These are phyloP conservation scores for Elaeis oleifera DNA, from an alignment of 202 grass and related monocot species.

Conservation along the genomic window DNA sequence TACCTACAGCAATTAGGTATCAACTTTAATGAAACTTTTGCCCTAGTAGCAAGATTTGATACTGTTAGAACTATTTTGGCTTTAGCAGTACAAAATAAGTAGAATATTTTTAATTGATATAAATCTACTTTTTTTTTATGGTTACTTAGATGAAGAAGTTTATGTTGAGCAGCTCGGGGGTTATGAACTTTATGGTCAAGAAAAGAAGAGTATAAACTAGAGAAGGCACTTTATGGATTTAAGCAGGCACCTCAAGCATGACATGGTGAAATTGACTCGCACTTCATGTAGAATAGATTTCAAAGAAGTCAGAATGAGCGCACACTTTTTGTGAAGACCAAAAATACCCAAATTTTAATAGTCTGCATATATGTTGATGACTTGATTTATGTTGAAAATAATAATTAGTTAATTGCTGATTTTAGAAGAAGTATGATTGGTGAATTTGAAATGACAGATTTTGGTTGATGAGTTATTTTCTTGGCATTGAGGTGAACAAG, in stretches of 20 bases:
- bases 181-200: neutral
- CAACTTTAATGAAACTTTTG: constrained; percentile 10
- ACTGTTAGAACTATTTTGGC: neutral
- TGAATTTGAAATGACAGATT: constrained; percentile 31
- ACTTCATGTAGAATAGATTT: neutral
- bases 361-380: constrained; percentile 21
- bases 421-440: constrained; percentile 23
- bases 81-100: neutral
- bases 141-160: constrained; percentile 13
- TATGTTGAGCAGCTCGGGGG: constrained; percentile 22
- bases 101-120: too few species aligned
- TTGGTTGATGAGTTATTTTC: neutral
- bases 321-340: constrained; percentile 13
- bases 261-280: constrained; percentile 8
- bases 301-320: constrained; percentile 9
- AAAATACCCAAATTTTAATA: too few species aligned
- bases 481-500: too few species aligned
- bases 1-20: neutral
- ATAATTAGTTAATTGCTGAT: neutral
- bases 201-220: constrained; percentile 2
- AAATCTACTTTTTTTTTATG: constrained; percentile 25
- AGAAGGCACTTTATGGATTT: constrained; percentile 18
- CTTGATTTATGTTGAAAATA: constrained; percentile 3
- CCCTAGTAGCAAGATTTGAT: neutral
- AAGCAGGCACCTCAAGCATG: constrained; percentile 4